Percentiles rank a stretch among this genome's conserved stretches.
These are phyloP conservation scores for Artemisia tridentata DNA, from an alignment of 129 eudicot genomes.

Conservation along the genomic window DNA sequence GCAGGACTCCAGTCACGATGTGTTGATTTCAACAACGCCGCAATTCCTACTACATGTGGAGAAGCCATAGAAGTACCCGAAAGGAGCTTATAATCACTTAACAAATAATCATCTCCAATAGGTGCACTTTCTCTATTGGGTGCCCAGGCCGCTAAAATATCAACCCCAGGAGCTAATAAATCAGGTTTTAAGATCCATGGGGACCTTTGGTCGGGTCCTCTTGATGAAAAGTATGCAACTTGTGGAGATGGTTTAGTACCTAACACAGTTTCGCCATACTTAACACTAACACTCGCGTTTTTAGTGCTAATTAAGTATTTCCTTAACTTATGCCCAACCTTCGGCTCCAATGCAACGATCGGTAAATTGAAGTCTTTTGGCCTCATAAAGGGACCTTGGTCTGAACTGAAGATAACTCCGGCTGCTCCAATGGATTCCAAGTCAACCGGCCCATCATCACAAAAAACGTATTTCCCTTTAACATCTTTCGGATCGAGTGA, in stretches of 20 bases:
- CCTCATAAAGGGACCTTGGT: background rate
- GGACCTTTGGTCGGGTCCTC: too few species aligned
- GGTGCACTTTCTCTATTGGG: conserved; percentile 37
- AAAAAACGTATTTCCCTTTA: conserved; percentile 20
- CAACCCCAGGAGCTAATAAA: conserved; percentile 41
- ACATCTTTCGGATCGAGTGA: conserved; percentile 31
- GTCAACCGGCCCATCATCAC: conserved; percentile 7
- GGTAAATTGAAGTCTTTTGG: conserved; percentile 1
- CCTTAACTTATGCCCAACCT: conserved; percentile 6
- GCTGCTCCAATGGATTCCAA: background rate
- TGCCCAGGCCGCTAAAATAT: conserved; percentile 52
- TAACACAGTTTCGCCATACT: too few species aligned
- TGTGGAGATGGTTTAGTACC: too few species aligned
- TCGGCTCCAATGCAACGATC: conserved; percentile 3
- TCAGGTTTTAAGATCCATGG: conserved; percentile 4
- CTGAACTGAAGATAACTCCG: conserved; percentile 28
- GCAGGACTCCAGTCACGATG: conserved; percentile 47
- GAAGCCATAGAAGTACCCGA: conserved; percentile 38
- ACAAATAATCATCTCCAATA: conserved; percentile 32
- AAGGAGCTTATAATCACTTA: conserved; percentile 11
- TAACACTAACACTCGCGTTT: conserved; percentile 7
- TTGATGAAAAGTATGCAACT: too few species aligned
- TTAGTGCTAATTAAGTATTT: background rate
- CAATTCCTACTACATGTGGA: conserved; percentile 34
- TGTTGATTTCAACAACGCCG: conserved; percentile 34